These are phyloP conservation scores for Tilletia walkeri DNA, from an alignment of 1,284 basidiomycete species.

Conservation along the genomic window DNA sequence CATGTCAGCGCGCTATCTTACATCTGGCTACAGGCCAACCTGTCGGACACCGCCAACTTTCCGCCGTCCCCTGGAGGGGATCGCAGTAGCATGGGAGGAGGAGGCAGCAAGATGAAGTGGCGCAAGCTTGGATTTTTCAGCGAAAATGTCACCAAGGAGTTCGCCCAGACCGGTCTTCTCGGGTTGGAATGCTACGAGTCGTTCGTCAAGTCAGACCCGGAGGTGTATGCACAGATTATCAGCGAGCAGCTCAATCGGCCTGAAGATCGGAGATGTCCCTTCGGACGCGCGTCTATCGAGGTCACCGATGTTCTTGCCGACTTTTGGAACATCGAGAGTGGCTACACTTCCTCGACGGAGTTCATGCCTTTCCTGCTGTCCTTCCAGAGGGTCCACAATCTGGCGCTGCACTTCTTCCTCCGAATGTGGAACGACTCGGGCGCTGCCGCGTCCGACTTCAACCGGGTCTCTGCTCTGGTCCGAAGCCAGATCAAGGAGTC, in stretches of 20 bases:
- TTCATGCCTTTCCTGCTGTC: conserved; percentile 89
- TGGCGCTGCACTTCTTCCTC: conserved; percentile 83
- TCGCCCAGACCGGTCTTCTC: conserved; percentile 76
- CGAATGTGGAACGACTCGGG: conserved; percentile 94
- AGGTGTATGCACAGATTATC: conserved; percentile 71
- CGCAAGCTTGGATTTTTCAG: conserved; percentile 73
- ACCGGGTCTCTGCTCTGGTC: conserved; percentile 75
- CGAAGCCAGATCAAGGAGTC: conserved; percentile 68
- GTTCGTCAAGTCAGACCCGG: conserved; percentile 71
- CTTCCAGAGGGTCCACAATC: conserved; percentile 72
- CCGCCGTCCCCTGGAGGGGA: conserved; percentile 7
- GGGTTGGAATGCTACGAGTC: conserved; percentile 71
- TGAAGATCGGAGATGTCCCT: conserved; percentile 74
- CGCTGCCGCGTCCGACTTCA: conserved; percentile 67
- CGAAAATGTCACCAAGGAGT: conserved; percentile 78
- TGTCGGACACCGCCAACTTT: conserved; percentile 29
- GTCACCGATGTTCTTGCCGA: conserved; percentile 66
- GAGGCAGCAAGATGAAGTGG: conserved; percentile 67
- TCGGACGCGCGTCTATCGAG: conserved; percentile 80
- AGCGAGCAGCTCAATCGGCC: conserved; percentile 80
- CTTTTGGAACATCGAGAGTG: conserved; percentile 44
- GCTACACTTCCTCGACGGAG: conserved; percentile 75
- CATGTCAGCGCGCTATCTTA: conserved; percentile 46
- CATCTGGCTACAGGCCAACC: conserved; percentile 47
- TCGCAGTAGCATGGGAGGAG: conserved; percentile 32